A percentile compares a stretch with the other conserved stretches of the same genome.
These are phyloP conservation scores for Epithele typhae DNA, from an alignment of 768 basidiomycete genomes.

Conservation along the genomic window DNA sequence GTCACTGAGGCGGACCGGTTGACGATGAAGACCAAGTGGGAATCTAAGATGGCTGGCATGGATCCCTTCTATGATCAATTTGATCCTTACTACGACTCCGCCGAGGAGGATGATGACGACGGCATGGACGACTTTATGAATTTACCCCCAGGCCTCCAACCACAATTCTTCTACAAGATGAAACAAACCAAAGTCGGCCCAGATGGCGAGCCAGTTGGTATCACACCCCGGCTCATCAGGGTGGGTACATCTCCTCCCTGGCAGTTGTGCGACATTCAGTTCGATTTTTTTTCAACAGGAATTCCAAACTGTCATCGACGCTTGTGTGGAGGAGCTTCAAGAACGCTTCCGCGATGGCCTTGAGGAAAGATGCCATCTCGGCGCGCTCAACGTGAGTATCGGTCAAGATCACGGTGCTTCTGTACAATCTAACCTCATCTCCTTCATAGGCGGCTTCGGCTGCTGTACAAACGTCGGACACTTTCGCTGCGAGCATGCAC, in stretches of 20 bases:
- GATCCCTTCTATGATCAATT: slow-evolving; percentile 21
- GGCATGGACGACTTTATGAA: too few relatives aligned
- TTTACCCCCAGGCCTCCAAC: too few relatives aligned
- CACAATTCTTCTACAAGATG: not conserved
- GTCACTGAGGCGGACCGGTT: slow-evolving; percentile 50
- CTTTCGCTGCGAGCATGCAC: slow-evolving; percentile 51
- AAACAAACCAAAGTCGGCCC: slow-evolving; percentile 37
- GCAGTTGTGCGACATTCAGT: too few relatives aligned
- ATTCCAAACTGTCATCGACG: slow-evolving; percentile 41
- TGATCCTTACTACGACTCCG: slow-evolving; percentile 3
- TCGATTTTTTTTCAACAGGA: slow-evolving; percentile 33
- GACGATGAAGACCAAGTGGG: slow-evolving; percentile 48
- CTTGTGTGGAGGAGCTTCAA: slow-evolving; percentile 44
- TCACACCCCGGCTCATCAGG: slow-evolving; percentile 42
- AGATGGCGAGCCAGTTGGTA: slow-evolving; percentile 38
- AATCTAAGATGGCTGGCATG: slow-evolving; percentile 32
- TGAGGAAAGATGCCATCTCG: slow-evolving; percentile 52
- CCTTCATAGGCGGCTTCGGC: slow-evolving; percentile 29
- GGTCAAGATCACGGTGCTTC: too few relatives aligned
- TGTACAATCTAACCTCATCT: too few relatives aligned
- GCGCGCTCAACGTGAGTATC: slow-evolving; percentile 43
- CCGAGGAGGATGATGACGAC: not conserved
- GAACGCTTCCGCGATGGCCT: slow-evolving; percentile 48
- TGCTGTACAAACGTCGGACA: slow-evolving; percentile 44
- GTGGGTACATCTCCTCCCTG: too few relatives aligned